Evolutionary conservation across 164 flowering plant species (phyloP).

Genomic region (Brasenia schreberi): DNA sequence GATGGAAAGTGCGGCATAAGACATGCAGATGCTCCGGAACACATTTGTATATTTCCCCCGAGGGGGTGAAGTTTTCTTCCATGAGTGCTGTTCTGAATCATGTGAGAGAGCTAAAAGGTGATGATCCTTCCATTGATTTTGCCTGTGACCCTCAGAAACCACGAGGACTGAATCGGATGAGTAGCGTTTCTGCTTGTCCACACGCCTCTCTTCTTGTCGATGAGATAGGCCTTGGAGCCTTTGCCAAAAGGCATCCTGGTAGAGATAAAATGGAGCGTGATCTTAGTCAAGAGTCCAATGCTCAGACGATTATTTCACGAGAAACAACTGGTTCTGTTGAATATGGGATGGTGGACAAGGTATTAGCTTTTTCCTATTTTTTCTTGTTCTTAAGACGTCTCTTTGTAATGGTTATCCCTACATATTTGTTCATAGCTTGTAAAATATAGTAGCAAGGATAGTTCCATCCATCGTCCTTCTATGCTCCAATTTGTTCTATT

Average conservation of each 20-base stretch:
- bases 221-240: background rate
- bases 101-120: background rate
- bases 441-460: no score
- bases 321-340: background rate
- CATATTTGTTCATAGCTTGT: no score
- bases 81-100: background rate
- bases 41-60: background rate
- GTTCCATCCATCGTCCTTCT: no score
- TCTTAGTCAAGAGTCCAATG: background rate
- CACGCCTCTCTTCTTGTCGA: background rate
- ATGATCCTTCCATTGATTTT: background rate
- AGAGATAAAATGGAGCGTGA: background rate
- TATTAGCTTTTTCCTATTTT: background rate
- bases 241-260: background rate
- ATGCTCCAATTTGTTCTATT: no score
- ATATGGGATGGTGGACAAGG: background rate
- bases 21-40: background rate
- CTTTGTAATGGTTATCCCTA: no score
- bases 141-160: background rate
- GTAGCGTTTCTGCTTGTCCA: background rate
- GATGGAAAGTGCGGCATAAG: background rate
- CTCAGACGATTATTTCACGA: background rate
- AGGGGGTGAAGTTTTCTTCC: background rate
- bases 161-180: background rate
- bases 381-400: no score